Evolutionary conservation across 768 basidiomycete species (phyloP), one percentile per base, ranked within the genome.

Genomic region (Tulasnella sp.): DNA sequence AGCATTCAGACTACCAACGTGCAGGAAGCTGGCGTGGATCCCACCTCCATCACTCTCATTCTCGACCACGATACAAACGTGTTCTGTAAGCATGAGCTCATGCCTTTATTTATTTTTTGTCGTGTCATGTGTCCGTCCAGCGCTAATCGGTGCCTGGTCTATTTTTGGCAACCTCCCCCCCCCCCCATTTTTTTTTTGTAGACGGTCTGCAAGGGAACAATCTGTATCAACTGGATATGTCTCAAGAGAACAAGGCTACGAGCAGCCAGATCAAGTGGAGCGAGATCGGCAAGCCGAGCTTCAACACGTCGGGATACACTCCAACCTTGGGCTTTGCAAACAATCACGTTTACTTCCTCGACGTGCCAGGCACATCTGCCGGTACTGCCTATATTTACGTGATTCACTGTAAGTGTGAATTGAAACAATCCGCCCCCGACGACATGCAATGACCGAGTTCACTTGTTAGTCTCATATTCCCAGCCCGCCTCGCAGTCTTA

Each of bases 41-140:
- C 81, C 3, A 70, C 76, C 1, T 78, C 80, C 19, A 85, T 83
- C 66, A 77, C 74, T 26, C 80, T 86, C 26, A 83, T 95, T 62
- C 78, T 97, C 32, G 93, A 97, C 73, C 93, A 95, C 64, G 93
- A 97, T 70, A 97, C 93, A 51, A 93, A 95, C 63, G 82, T 85
- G 61, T 85, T 96, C 73, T 93, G 85, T 86, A 70, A 64, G 76
- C 71, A 51, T 68, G 34, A 38, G n/a, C n/a, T n/a, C 15, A 15
- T 15, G 34, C 15, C 34, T 38, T 38, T 38, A 17, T 51, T n/a
- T 19, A 27, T 32, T 5, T 13, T 10, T 23, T 32, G 51, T 52
- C n/a, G n/a, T n/a, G n/a, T n/a, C n/a, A n/a, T n/a, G n/a, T n/a
- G n/a, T n/a, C n/a, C n/a, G n/a, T n/a, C n/a, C n/a, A n/a, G n/a